Conservation (phyloP, 2,329 filamentous ascomycete genomes). For the Trichoderma polysporum region DNA sequence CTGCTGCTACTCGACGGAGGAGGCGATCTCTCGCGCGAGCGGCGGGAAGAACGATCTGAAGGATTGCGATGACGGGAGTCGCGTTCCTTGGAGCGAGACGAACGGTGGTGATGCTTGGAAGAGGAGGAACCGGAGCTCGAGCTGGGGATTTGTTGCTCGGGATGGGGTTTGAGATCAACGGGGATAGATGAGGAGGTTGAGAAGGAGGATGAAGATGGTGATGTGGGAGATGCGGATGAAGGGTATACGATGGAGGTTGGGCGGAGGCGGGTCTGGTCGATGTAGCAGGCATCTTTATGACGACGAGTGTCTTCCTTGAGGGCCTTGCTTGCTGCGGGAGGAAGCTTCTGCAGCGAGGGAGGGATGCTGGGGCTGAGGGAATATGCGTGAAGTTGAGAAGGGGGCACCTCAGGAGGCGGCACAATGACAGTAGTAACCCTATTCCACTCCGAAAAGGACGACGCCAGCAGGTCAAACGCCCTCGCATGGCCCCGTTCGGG, state of each 20-base stretch:
- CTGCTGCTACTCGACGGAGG: neutral
- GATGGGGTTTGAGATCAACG: neutral
- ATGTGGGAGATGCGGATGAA: neutral
- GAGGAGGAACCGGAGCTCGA: neutral
- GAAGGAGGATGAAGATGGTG: neutral
- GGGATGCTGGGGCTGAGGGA: neutral
- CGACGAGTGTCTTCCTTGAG: conserved; percentile 16
- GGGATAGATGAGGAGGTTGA: neutral
- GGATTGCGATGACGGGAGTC: neutral
- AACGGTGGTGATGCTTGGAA: conserved; percentile 4
- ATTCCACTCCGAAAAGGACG: conserved; percentile 12
- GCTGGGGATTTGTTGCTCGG: neutral
- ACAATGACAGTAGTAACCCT: neutral
- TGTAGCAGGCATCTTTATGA: conserved; percentile 14
- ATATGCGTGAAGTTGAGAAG: neutral
- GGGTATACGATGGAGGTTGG: neutral
- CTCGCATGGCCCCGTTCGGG: conserved; percentile 58
- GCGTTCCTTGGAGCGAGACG: neutral
- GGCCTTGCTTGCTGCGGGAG: conserved; percentile 8
- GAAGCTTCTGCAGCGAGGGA: neutral
- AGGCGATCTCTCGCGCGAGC: conserved; percentile 9
- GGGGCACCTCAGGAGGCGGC: neutral
- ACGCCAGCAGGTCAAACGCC: conserved; percentile 54
- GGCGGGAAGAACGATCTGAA: neutral
- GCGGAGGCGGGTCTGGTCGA: conserved; percentile 1